phyloP scores from a whole-genome alignment of 345 rosid genomes.

The Salix viminalis region DNA sequence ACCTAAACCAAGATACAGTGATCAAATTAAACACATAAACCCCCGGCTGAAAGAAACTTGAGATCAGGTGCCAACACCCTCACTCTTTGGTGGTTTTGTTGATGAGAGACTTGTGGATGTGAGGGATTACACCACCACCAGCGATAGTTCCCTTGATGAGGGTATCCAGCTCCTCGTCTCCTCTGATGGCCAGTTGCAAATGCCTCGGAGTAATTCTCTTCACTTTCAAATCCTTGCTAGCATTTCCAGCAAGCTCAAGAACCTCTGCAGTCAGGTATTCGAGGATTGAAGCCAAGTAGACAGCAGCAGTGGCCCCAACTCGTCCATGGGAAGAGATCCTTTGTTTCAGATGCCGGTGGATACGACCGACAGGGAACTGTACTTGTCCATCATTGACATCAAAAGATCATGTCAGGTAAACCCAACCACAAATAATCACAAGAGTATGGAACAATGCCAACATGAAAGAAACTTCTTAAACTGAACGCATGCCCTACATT shows the following conservation, averaged over 20 bases:
- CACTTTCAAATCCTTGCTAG: slow-evolving; percentile 36
- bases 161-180: slow-evolving; percentile 58
- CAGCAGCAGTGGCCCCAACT: slow-evolving; percentile 38
- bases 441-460: neutral
- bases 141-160: slow-evolving; percentile 40
- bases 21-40: neutral
- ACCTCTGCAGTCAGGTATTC: slow-evolving; percentile 34
- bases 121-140: slow-evolving; percentile 89
- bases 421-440: neutral
- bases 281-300: slow-evolving; percentile 32
- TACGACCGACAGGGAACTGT: slow-evolving; percentile 34
- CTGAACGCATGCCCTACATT: neutral
- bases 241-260: slow-evolving; percentile 35
- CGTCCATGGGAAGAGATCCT: slow-evolving; percentile 25
- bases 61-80: slow-evolving; percentile 3
- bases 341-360: slow-evolving; percentile 32
- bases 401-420: neutral
- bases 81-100: slow-evolving; percentile 72
- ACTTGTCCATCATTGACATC: neutral
- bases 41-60: neutral
- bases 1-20: slow-evolving; percentile 13
- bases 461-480: neutral
- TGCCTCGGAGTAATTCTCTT: slow-evolving; percentile 48
- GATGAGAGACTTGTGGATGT: slow-evolving; percentile 86
- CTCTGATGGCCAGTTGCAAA: slow-evolving; percentile 57